Evolutionary conservation across 2,329 filamentous ascomycete genomes (phyloP), one percentile per base, ranked within the genome.

Genomic region (Fusarium sp.): DNA sequence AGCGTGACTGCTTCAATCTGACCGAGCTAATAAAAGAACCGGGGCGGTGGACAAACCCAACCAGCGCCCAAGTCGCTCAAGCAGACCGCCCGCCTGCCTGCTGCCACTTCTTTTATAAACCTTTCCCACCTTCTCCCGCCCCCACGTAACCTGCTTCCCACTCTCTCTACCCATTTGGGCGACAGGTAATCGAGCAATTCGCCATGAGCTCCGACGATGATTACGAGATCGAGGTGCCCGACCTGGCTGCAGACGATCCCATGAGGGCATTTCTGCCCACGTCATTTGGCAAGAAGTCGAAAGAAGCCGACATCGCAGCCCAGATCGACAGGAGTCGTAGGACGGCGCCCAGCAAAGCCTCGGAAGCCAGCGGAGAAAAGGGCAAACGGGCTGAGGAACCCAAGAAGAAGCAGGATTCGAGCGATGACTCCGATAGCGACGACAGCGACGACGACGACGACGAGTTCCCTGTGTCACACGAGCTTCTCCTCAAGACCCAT

Each of bases 401-500:
- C 41, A 65, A 53, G 50, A 73, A 71, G 47, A 66, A 68, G 32
- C 79, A 82, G 20, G 83, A 85, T 57, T 85, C 87, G 37, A 81
- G 78, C 67, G 78, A 81, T 50, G 76, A 81, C 51, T 76, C 77
- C 70, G 81, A 84, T 45, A 83, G 83, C 52, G 80, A 82, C 43
- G 83, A 85, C 55, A 80, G 83, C 37, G 83, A 85, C 49, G 84
- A 93, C 22, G 92, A 94, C 30, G 92, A 92, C 47, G 94, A 97
- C 73, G 92, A 97, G 72, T 97, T 90, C 69, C 96, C 96, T 3
- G 89, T 96, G 14, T 96, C 96, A 7, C 96, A 99, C 77, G 94
- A 97, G 80, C 87, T 99, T 77, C 83, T 97, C 27, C 84, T 98
- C 76, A 97, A 96, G 80, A 97, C 95, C 15, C 96, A 99, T 77